A percentile compares a stretch with the other conserved stretches of the same genome.
Evolutionary conservation across 306 rosid genomes (phyloP).

Genomic region (Prunus kanzakura): DNA sequence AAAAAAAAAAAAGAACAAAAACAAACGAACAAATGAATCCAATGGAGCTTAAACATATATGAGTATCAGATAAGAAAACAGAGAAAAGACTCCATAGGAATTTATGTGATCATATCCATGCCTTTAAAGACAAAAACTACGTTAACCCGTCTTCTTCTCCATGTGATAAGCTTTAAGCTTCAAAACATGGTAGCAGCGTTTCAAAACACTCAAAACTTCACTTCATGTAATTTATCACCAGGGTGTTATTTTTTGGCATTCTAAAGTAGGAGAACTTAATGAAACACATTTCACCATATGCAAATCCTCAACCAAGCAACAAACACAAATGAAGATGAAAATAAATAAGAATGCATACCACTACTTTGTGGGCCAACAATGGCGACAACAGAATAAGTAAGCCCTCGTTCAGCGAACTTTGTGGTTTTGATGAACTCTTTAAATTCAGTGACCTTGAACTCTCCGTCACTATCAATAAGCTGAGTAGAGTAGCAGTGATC

Average conservation of each 20-base stretch:
- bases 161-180: background rate
- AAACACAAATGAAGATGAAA: background rate
- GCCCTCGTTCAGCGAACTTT: constrained; percentile 90
- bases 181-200: background rate
- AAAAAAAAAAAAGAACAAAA: too few species aligned
- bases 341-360: constrained; percentile 55
- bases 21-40: too few species aligned
- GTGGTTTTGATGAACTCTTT: constrained; percentile 55
- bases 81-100: too few species aligned
- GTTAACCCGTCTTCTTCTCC: too few species aligned
- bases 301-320: background rate
- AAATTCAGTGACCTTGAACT: constrained; percentile 63
- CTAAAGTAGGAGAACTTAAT: background rate
- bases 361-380: constrained; percentile 99
- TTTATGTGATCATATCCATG: too few species aligned
- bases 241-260: too few species aligned
- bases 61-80: too few species aligned
- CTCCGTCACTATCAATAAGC: constrained; percentile 91
- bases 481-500: constrained; percentile 61
- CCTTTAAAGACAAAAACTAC: too few species aligned
- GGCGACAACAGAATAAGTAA: constrained; percentile 90
- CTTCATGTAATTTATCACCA: too few species aligned
- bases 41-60: too few species aligned
- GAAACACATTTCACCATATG: background rate
- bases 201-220: too few species aligned